Percentiles rank a stretch among this genome's conserved stretches.
phyloP scores from a whole-genome alignment of 176 grass and related monocot species.

The Cenchrus fungigraminus region DNA sequence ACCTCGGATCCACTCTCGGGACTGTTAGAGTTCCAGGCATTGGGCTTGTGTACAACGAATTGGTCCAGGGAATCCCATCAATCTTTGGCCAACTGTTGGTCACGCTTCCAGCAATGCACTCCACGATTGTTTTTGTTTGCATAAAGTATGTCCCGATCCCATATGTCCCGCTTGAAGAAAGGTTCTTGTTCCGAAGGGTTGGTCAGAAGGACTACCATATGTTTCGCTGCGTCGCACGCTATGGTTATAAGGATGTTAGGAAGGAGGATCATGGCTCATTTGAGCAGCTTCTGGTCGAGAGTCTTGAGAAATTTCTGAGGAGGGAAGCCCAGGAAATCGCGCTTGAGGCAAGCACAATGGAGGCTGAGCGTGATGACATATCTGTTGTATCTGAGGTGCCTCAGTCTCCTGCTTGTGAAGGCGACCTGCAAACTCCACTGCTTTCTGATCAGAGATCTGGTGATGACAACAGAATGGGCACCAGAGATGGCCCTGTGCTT shows the following conservation, averaged over 20 bases:
- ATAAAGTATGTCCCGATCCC: slow-evolving; percentile 92
- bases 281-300: slow-evolving; percentile 79
- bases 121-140: slow-evolving; percentile 92
- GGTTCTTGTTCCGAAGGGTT: slow-evolving; percentile 93
- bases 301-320: slow-evolving; percentile 84
- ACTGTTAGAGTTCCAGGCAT: slow-evolving; percentile 88
- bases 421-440: slow-evolving; percentile 75
- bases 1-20: slow-evolving; percentile 87
- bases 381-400: slow-evolving; percentile 54
- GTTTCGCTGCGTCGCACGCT: slow-evolving; percentile 89
- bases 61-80: slow-evolving; percentile 93
- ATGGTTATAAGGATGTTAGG: slow-evolving; percentile 94
- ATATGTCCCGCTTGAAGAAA: slow-evolving; percentile 75
- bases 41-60: slow-evolving; percentile 94
- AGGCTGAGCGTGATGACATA: slow-evolving; percentile 58
- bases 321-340: slow-evolving; percentile 80
- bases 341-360: slow-evolving; percentile 56
- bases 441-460: slow-evolving; percentile 54
- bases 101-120: slow-evolving; percentile 85
- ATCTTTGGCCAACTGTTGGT: slow-evolving; percentile 87
- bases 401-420: slow-evolving; percentile 40
- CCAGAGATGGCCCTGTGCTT: slow-evolving; percentile 41
- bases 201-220: slow-evolving; percentile 89
- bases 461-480: slow-evolving; percentile 24
- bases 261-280: slow-evolving; percentile 86